Evolutionary conservation across 148 eudicot species (phyloP).

Genomic region (Amaranthus cruentus): DNA sequence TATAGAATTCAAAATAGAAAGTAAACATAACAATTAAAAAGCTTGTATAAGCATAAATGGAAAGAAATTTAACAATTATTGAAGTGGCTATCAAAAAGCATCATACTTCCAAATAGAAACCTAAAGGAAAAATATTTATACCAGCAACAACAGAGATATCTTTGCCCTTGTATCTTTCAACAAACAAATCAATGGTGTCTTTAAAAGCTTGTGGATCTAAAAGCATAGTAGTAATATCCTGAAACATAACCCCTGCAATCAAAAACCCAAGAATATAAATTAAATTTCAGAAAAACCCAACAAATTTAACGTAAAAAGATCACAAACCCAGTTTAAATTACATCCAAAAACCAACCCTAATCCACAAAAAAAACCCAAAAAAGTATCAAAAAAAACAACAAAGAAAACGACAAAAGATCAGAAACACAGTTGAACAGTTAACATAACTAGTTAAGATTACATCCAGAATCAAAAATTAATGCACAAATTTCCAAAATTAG

Average conservation of each 20-base stretch:
- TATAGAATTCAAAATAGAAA: too few relatives aligned
- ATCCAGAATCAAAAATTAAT: not conserved
- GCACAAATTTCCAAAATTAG: not conserved
- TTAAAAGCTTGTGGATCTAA: conserved; percentile 87
- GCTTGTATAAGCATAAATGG: too few relatives aligned
- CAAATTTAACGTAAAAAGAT: not conserved
- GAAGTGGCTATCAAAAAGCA: not conserved
- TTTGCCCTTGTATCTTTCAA: conserved; percentile 76
- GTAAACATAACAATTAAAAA: too few relatives aligned
- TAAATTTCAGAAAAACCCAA: not conserved
- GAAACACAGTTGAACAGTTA: too few relatives aligned
- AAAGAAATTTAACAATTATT: too few relatives aligned
- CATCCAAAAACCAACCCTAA: not conserved
- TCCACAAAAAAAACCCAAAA: not conserved
- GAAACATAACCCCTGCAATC: conserved; percentile 66
- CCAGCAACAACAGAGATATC: conserved; percentile 86
- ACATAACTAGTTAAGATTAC: too few relatives aligned
- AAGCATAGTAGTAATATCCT: conserved; percentile 92
- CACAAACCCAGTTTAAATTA: not conserved
- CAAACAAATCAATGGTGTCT: conserved; percentile 94
- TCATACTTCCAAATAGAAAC: not conserved
- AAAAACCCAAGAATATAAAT: not conserved
- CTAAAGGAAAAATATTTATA: conserved; percentile 16
- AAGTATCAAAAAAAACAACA: not conserved
- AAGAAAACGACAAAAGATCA: too few relatives aligned